Percentiles rank a stretch among this genome's conserved stretches.
These are phyloP conservation scores for Medakamo hakoo DNA, from an alignment of 139 green algal genomes.

Conservation along the genomic window DNA sequence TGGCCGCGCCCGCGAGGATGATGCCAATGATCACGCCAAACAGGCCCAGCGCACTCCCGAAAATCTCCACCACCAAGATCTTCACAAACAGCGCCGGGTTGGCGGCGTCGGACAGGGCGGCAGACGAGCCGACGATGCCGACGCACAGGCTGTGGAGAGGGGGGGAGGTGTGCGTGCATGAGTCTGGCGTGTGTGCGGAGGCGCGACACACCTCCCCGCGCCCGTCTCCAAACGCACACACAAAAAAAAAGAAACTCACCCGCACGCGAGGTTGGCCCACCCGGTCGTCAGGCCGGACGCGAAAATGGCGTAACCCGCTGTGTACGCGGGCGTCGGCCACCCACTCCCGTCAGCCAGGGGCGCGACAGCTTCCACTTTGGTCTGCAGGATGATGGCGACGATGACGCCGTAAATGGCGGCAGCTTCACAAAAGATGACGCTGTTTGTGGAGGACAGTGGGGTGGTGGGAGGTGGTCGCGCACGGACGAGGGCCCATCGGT, in stretches of 20 bases:
- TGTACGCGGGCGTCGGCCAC: constrained; percentile 15
- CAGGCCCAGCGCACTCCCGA: constrained; percentile 82
- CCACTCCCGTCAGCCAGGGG: constrained; percentile 10
- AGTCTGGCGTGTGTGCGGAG: no score
- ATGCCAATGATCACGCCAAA: constrained; percentile 92
- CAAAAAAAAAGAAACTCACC: no score
- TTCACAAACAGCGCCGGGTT: constrained; percentile 99
- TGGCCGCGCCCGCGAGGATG: constrained; percentile 48
- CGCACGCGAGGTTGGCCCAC: constrained; percentile 92
- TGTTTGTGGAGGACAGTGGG: constrained; percentile 20
- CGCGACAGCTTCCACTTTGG: constrained; percentile 66
- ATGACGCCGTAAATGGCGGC: constrained; percentile 99
- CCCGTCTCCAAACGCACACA: no score
- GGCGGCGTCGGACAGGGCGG: constrained; percentile 88
- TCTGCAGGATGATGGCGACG: constrained; percentile 97
- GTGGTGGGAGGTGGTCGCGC: no score
- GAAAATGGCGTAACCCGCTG: constrained; percentile 88
- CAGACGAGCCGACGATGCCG: constrained; percentile 90
- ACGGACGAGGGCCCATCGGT: no score
- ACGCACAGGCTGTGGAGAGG: constrained; percentile 71
- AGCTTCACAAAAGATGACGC: constrained; percentile 98
- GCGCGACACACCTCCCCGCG: neutral
- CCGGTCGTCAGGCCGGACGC: constrained; percentile 79
- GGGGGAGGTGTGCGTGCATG: no score
- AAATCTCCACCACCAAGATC: constrained; percentile 99